Base-by-base conservation (phyloP, 1,284 basidiomycete genomes). In the Naganishia sp. region DNA sequence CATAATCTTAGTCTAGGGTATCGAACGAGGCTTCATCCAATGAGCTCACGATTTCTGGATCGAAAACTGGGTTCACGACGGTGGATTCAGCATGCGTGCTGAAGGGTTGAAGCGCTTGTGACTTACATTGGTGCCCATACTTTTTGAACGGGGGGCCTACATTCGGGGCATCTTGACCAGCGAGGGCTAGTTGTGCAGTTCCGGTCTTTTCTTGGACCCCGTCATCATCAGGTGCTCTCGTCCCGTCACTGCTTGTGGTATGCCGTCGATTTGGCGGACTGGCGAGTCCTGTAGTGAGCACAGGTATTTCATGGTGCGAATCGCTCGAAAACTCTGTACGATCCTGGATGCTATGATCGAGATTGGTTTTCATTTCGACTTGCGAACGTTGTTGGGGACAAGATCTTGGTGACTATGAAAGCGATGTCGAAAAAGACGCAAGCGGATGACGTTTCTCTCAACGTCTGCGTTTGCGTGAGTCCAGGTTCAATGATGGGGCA, bases 31-130 rank as follows among this genome's bases (percentile, higher is more conserved):
- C 31, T 7, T 16, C 7, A 13, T 9, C 15, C 25, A 13, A 48
- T 23, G 23, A 3, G 39, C 64, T 66, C 16, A 66, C 64, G 10
- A 66, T 10, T 63, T 48, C 65, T 7, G 65, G 65, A 45, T 66
- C 65, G 46, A 55, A 55, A 53, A 66, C 65, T 66, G 23, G 39
- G 28, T 11, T 18, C 1, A 15, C 15, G 39, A 11, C 6, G 44
- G 3, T 25, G n/a, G 16, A 16, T 36, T 50, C 43, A 42, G 16
- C 45, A 23, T 28, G 28, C 28, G 5, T 28, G 28, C 28, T 28
- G 28, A 28, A 28, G 4, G 6, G 18, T 46, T n/a, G 45, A 7
- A 7, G 13, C 23, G 9, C 23, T n/a, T 5, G 13, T 39, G 2
- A 61, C 59, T 52, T 11, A 61, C 59, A 61, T 9, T 28, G 52